These are phyloP conservation scores for Inga leiocalycina DNA, from an alignment of 306 rosid species.

Conservation along the genomic window DNA sequence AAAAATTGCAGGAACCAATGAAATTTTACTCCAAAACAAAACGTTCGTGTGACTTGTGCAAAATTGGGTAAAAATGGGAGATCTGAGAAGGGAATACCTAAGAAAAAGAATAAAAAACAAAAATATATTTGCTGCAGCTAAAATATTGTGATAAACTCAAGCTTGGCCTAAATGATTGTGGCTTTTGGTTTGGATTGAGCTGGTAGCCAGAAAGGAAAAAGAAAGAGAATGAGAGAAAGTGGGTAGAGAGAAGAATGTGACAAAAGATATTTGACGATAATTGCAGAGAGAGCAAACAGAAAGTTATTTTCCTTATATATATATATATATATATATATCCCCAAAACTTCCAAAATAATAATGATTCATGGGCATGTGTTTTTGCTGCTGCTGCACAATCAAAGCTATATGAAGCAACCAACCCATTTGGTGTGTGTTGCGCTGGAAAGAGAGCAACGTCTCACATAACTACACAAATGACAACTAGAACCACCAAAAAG, in stretches of 20 bases:
- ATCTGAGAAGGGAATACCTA: background rate
- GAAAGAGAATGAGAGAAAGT: slow-evolving; percentile 18
- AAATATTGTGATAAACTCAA: background rate
- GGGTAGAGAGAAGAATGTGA: slow-evolving; percentile 25
- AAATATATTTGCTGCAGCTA: background rate
- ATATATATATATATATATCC: background rate
- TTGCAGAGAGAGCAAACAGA: slow-evolving; percentile 10
- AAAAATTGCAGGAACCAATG: background rate
- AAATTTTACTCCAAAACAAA: background rate
- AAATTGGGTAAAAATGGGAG: background rate
- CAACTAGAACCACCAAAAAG: slow-evolving; percentile 57
- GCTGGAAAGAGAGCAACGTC: slow-evolving; percentile 79
- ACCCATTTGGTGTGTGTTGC: slow-evolving; percentile 49
- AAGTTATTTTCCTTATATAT: slow-evolving; percentile 25
- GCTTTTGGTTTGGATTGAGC: slow-evolving; percentile 34
- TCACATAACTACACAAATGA: slow-evolving; percentile 55
- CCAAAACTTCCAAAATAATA: slow-evolving; percentile 35
- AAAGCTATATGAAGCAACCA: slow-evolving; percentile 37
- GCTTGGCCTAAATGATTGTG: background rate
- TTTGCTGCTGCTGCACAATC: slow-evolving; percentile 36
- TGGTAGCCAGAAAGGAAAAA: slow-evolving; percentile 33
- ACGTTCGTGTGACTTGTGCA: background rate
- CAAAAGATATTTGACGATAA: slow-evolving; percentile 40
- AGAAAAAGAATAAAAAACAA: background rate
- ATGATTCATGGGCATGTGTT: slow-evolving; percentile 42